Conservation (phyloP, 2,329 filamentous ascomycete genomes). For the Parasarocladium wereldwijsianum region DNA sequence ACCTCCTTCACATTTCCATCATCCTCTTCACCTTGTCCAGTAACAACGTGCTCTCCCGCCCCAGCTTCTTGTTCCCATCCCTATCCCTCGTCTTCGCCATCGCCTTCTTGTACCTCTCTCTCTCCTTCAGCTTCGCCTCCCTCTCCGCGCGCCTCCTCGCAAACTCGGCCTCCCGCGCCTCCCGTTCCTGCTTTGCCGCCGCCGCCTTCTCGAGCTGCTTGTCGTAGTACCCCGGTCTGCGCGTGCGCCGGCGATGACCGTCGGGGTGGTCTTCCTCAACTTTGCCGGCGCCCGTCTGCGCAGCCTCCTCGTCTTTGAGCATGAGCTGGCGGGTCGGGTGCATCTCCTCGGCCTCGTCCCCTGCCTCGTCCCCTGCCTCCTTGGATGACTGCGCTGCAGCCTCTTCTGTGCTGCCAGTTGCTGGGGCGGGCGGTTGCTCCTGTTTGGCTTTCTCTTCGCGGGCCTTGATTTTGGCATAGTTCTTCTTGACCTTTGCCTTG, state of each 20-base stretch:
- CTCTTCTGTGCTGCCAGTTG: conserved; percentile 10
- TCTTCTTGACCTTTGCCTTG: conserved; percentile 86
- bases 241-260: conserved; percentile 19
- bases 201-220: conserved; percentile 42
- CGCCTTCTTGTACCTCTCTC: conserved; percentile 48
- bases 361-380: conserved; percentile 7
- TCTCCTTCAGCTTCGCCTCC: conserved; percentile 49
- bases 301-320: conserved; percentile 22
- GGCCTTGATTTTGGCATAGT: conserved; percentile 74
- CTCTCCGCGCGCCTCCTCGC: conserved; percentile 44
- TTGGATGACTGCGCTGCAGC: conserved; percentile 9
- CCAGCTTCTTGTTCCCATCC: conserved; percentile 65
- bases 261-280: conserved; percentile 9
- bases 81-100: conserved; percentile 63
- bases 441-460: conserved; percentile 17
- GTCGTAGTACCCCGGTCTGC: conserved; percentile 44
- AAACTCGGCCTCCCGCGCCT: conserved; percentile 25
- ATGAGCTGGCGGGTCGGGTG: conserved; percentile 24
- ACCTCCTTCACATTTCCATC: conserved; percentile 33
- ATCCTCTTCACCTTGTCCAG: conserved; percentile 66
- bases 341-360: conserved; percentile 13
- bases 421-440: conserved; percentile 1
- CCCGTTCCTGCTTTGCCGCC: conserved; percentile 24
- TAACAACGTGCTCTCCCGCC: conserved; percentile 64
- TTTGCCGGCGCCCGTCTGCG: conserved; percentile 13